Percentiles rank a stretch among this genome's conserved stretches.
Evolutionary conservation across 495 filamentous ascomycete genomes (phyloP).

Genomic region (Penicillium tannophilum): DNA sequence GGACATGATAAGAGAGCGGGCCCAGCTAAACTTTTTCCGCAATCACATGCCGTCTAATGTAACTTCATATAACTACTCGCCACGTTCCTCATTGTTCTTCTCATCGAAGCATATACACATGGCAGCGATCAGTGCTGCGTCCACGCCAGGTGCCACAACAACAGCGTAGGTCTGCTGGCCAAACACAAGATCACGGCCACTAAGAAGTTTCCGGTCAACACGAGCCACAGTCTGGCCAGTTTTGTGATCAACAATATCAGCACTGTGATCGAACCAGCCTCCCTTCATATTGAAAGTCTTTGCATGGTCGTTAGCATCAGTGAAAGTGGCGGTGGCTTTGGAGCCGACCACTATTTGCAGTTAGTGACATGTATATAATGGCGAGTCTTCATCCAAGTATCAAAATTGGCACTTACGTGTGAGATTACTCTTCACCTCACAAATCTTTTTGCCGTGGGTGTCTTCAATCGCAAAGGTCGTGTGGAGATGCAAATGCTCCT

Average conservation of each 20-base stretch:
- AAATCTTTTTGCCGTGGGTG: constrained; percentile 40
- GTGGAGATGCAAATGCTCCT: constrained; percentile 53
- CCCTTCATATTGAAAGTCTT: constrained; percentile 29
- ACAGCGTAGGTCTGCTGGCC: constrained; percentile 64
- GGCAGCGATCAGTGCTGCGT: constrained; percentile 59
- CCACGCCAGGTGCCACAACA: constrained; percentile 59
- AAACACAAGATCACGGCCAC: constrained; percentile 52
- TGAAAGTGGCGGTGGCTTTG: constrained; percentile 35
- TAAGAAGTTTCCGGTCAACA: constrained; percentile 58
- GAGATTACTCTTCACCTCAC: constrained; percentile 55
- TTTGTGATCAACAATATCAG: constrained; percentile 40
- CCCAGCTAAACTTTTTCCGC: neutral
- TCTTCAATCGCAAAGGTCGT: constrained; percentile 48
- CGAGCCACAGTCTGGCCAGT: constrained; percentile 48
- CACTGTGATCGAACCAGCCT: constrained; percentile 30
- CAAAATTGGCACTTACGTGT: constrained; percentile 36
- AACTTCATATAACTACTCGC: neutral
- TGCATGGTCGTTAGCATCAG: constrained; percentile 18
- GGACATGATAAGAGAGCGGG: neutral
- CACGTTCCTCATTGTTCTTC: constrained; percentile 52
- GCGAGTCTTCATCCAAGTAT: neutral
- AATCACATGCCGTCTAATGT: too few relatives aligned
- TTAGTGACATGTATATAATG: neutral
- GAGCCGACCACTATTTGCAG: constrained; percentile 29
- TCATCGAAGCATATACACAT: constrained; percentile 65